A percentile compares a stretch with the other conserved stretches of the same genome.
Conservation (phyloP, 495 filamentous ascomycete species). For the Penicillium taxi region DNA sequence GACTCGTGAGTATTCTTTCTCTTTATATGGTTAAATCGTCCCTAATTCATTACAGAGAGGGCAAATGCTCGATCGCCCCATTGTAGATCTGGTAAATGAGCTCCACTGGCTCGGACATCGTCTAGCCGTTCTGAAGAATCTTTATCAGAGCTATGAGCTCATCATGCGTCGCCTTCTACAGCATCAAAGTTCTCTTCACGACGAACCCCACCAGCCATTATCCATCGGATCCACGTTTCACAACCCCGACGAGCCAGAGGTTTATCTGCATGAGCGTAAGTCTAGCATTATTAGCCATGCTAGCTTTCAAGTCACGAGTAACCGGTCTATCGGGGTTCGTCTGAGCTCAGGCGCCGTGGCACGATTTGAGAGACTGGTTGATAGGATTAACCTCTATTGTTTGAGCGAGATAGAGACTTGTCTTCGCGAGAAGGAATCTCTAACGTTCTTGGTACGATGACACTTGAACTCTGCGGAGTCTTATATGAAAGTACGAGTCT, state of each 20-base stretch:
- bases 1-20: slow-evolving; percentile 39
- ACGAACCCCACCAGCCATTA: slow-evolving; percentile 21
- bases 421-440: slow-evolving; percentile 66
- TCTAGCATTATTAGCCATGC: slow-evolving; percentile 20
- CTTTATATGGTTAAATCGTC: not conserved
- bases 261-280: too few relatives aligned
- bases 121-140: slow-evolving; percentile 58
- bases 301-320: slow-evolving; percentile 12
- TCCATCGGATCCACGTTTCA: slow-evolving; percentile 19
- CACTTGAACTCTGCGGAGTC: not conserved
- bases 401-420: slow-evolving; percentile 75
- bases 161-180: slow-evolving; percentile 68
- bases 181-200: slow-evolving; percentile 37
- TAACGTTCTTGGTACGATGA: slow-evolving; percentile 59
- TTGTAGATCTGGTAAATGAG: slow-evolving; percentile 57
- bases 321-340: slow-evolving; percentile 44
- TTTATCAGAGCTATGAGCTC: slow-evolving; percentile 72
- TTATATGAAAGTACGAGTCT: not conserved
- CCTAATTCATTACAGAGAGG: slow-evolving; percentile 32
- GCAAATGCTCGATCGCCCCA: slow-evolving; percentile 52
- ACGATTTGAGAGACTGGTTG: slow-evolving; percentile 67
- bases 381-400: slow-evolving; percentile 71
- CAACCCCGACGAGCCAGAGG: slow-evolving; percentile 25
- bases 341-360: slow-evolving; percentile 58
- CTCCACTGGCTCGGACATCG: slow-evolving; percentile 65